Percentiles rank a stretch among this genome's conserved stretches.
Evolutionary conservation across 352 stramenopile species (phyloP).

Genomic region (Pythium aristosporum): DNA sequence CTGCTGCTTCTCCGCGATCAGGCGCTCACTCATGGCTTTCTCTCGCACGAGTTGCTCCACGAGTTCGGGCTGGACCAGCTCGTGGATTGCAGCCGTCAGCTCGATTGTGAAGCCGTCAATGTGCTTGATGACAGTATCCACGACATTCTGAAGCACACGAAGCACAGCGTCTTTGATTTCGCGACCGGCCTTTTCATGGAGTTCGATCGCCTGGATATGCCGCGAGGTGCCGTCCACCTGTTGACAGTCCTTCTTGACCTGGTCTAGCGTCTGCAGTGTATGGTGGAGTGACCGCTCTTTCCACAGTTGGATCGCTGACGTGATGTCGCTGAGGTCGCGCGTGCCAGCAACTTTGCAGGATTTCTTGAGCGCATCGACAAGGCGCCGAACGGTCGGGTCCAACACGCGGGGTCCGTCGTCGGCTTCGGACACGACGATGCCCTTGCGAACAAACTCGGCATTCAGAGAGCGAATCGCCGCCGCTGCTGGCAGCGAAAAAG

Average conservation of each 20-base stretch:
- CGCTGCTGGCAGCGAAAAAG: not conserved
- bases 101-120: slow-evolving; percentile 39
- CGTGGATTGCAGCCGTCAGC: slow-evolving; percentile 28
- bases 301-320: slow-evolving; percentile 45
- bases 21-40: slow-evolving; percentile 17
- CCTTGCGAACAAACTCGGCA: slow-evolving; percentile 35
- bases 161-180: slow-evolving; percentile 38
- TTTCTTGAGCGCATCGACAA: slow-evolving; percentile 25
- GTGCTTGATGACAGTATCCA: slow-evolving; percentile 19
- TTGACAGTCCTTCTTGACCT: not conserved
- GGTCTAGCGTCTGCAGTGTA: slow-evolving; percentile 47
- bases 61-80: slow-evolving; percentile 38
- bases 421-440: slow-evolving; percentile 26
- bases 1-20: slow-evolving; percentile 41
- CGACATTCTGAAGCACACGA: slow-evolving; percentile 24
- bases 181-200: slow-evolving; percentile 43
- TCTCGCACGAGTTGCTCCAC: slow-evolving; percentile 38
- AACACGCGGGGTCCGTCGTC: not conserved
- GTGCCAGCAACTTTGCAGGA: slow-evolving; percentile 12
- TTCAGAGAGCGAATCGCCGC: slow-evolving; percentile 30
- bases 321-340: slow-evolving; percentile 25
- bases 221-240: slow-evolving; percentile 21
- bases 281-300: slow-evolving; percentile 62
- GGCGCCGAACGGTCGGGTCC: slow-evolving; percentile 6
- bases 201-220: slow-evolving; percentile 60